Evolutionary conservation across 192 early-diverging fungal species (phyloP), one percentile per base, ranked within the genome.

Genomic region (Umbelopsis ramanniana): DNA sequence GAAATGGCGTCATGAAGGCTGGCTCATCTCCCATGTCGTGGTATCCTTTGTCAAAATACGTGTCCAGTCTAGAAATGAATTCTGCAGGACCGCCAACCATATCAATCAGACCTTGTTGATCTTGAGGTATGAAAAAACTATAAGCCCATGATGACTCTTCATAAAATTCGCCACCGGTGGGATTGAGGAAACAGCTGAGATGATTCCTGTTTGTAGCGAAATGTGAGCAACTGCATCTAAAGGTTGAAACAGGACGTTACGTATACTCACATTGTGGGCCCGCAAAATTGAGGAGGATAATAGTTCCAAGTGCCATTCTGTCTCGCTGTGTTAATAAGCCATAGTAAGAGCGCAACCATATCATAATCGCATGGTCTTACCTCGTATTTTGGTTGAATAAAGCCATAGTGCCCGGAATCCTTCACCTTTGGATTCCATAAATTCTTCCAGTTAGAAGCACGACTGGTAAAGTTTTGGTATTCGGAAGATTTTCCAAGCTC

Each of bases 1-100:
- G 46, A 68, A 57, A 76, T 3, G 79, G 77, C 2, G 73, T 67
- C 22, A 81, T 37, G 52, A 81, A 81, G 19, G 63, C 45, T 7
- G 79, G 79, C 52, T 81, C 79, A 63, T 81, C 76, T 19, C 75
- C 74, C 29, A 74, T 69, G 29, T 81, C 76, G 47, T 79, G 76
- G 19, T 54, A 46, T 21, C 67, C 52, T 1, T 69, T 46, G 5
- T 74, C 66, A 47, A 81, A 81, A 43, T 70, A 81, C 10, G 76
- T 72, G 38, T 81, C 72, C 10, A 81, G 40, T 38, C 79, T 52
- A 33, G 40, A 4, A 33, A 81, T 24, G 46, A 81, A 81, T 19
- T 47, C 67, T 35, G 76, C 48, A 19, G 46, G 57, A 2, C 79
- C 79, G 8, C 79, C 79, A 55, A 52, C 52, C 12, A 23, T 21